Conservation (phyloP, 768 basidiomycete species). For the Strobilomyces dryophilus region DNA sequence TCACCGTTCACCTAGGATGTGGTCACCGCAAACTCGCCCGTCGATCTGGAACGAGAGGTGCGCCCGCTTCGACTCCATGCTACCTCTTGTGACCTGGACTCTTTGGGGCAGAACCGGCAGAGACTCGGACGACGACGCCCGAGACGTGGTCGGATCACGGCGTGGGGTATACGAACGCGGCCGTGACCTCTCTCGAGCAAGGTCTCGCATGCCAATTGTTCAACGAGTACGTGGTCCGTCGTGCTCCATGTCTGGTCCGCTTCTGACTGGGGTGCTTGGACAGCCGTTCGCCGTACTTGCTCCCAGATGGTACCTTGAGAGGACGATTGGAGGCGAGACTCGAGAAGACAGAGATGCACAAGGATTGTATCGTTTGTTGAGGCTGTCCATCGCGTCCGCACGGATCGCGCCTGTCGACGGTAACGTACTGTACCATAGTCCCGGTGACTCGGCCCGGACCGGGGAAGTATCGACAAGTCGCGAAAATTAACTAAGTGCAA, state of each 20-base stretch:
- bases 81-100: no score
- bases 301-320: constrained; percentile 18
- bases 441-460: no score
- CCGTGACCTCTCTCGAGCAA: constrained; percentile 2
- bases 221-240: constrained; percentile 5
- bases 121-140: constrained; percentile 7
- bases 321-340: constrained; percentile 15
- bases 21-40: constrained; percentile 12
- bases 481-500: no score
- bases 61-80: neutral
- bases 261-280: neutral
- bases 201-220: neutral
- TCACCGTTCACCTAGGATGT: constrained; percentile 6
- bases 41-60: constrained; percentile 6
- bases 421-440: no score
- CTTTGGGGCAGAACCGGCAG: neutral
- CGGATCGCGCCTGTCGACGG: no score
- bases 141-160: constrained; percentile 17
- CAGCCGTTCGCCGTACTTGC: constrained; percentile 14
- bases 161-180: constrained; percentile 9
- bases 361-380: no score
- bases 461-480: no score
- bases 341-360: neutral
- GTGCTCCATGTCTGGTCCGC: neutral
- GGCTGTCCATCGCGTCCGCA: no score